Conservation (phyloP, 495 filamentous ascomycete genomes). For the Neurospora hispaniola region DNA sequence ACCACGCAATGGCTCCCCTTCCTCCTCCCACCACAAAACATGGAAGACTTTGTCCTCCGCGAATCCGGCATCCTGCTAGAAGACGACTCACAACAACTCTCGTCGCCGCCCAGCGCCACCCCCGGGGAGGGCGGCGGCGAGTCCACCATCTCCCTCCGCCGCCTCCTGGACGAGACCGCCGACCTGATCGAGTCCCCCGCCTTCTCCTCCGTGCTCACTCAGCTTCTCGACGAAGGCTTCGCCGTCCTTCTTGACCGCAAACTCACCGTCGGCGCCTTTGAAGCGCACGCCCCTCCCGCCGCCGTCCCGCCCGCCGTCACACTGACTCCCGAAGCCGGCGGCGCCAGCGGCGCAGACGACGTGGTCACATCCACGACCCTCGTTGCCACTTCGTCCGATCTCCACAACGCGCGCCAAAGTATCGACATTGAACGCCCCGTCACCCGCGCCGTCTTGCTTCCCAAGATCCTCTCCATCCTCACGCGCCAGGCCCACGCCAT, state of each 20-base stretch:
- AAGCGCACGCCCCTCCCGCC: slow-evolving; percentile 39
- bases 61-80: slow-evolving; percentile 69
- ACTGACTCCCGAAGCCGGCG: neutral
- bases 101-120: neutral
- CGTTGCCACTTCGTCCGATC: neutral
- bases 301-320: slow-evolving; percentile 10
- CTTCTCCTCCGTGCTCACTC: slow-evolving; percentile 71
- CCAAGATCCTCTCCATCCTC: slow-evolving; percentile 77
- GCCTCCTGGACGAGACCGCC: slow-evolving; percentile 89
- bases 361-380: neutral
- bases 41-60: slow-evolving; percentile 71
- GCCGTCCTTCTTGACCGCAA: slow-evolving; percentile 69
- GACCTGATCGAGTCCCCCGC: slow-evolving; percentile 90
- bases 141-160: slow-evolving; percentile 52
- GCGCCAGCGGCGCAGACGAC: neutral
- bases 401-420: slow-evolving; percentile 8
- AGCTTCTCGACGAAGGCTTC: slow-evolving; percentile 81
- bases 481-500: slow-evolving; percentile 83
- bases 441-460: slow-evolving; percentile 64
- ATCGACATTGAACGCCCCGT: slow-evolving; percentile 25
- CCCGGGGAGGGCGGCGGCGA: slow-evolving; percentile 13
- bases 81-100: slow-evolving; percentile 24
- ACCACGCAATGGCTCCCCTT: slow-evolving; percentile 67
- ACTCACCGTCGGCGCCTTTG: slow-evolving; percentile 67
- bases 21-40: slow-evolving; percentile 64